Conservation (phyloP, 2,329 filamentous ascomycete genomes). For the Ploettnerulaceae sp. region DNA sequence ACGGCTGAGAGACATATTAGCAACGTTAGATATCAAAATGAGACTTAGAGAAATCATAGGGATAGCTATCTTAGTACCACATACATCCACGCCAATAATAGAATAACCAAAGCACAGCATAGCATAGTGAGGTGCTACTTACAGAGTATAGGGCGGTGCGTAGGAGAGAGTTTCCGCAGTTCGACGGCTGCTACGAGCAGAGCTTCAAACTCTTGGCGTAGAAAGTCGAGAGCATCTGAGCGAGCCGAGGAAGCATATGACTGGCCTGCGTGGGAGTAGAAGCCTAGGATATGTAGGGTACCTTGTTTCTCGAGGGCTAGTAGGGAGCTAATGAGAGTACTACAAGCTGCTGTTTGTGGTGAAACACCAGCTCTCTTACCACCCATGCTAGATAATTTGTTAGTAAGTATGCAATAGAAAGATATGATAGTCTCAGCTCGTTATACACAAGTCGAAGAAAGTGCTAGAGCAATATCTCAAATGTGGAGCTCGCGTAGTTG, state of each 20-base stretch:
- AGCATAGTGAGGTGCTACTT: neutral
- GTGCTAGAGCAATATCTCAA: no score
- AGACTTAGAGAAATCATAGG: neutral
- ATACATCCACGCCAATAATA: no score
- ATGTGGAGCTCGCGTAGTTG: neutral
- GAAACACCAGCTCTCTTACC: conserved; percentile 64
- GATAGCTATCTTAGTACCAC: no score
- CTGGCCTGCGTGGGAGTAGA: conserved; percentile 71
- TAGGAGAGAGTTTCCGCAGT: conserved; percentile 25
- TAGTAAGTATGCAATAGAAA: neutral
- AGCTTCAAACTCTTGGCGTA: conserved; percentile 56
- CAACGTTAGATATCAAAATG: neutral
- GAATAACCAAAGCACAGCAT: no score
- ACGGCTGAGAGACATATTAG: conserved; percentile 40
- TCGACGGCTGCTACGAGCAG: conserved; percentile 43
- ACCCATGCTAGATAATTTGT: conserved; percentile 51
- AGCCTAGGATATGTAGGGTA: conserved; percentile 47
- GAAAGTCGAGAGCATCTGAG: conserved; percentile 52
- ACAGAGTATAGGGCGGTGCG: conserved; percentile 36
- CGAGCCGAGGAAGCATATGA: conserved; percentile 57
- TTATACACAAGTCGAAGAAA: no score
- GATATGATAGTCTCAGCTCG: no score
- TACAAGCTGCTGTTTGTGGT: conserved; percentile 44
- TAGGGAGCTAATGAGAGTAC: conserved; percentile 42
- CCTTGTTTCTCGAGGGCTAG: conserved; percentile 41